Base-by-base conservation (phyloP, 768 basidiomycete species). In the Cantharellus anzutake region DNA sequence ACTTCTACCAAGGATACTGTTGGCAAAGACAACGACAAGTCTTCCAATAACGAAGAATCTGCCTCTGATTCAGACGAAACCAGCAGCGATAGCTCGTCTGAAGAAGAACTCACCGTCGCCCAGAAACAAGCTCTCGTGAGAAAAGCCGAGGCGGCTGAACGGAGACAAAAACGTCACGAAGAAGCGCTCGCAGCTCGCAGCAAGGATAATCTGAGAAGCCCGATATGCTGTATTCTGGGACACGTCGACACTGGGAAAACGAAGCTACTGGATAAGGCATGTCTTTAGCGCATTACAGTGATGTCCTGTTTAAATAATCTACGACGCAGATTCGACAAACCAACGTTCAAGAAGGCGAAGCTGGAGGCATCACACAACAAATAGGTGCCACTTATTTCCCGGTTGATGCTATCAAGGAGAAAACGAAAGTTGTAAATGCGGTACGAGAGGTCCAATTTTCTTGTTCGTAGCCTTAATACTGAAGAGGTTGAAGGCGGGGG, bases 201-300 rank as follows among this genome's bases (percentile, higher is more conserved):
- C 69, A 91, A 87, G 70, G 91, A 98, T 65, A 74, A 98, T 68
- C 73, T 99, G 53, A 85, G 96, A 50, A 89, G 85, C 69, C 96
- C 96, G 11, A 99, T 99, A 68, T 98, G 94, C 69, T 97, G 94
- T 79, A 99, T 99, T 66, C 71, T 99, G 63, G 96, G 96, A 61
- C 96, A 99, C 70, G 96, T 99, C 78, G 96, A 99, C 76, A 97
- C 93, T 3, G 96, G 96, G 62, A 99, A 99, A 73, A 99, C 96
- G 11, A 97, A 96, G 71, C 74, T 99, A 42, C 72, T 99, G 65
- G 96, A 99, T 70, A 98, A 97, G 79, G 91, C 88, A 59, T 59
- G 76, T 66, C 41, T 57, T 57, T 37, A 29, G 20, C 20, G 20
- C 20, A 29, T 29, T 55, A 11, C 38, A 7, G 5, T 38, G 14